phyloP scores from a whole-genome alignment of 1,284 basidiomycete genomes.

The Leccinum fuscescens region DNA sequence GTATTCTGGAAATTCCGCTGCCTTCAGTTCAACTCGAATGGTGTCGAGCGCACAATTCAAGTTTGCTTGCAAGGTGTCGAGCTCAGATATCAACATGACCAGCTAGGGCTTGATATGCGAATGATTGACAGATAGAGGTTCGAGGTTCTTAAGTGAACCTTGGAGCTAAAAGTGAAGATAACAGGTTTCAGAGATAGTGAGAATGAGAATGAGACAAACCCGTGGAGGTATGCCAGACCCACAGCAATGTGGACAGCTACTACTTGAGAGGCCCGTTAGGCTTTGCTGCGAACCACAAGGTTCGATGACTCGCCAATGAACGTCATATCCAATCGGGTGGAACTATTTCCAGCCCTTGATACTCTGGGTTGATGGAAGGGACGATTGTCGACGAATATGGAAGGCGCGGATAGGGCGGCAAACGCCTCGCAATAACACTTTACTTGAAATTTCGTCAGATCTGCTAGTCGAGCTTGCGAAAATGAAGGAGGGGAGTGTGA shows the following conservation, averaged over 20 bases:
- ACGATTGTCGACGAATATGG: not conserved
- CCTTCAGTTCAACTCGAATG: constrained; percentile 19
- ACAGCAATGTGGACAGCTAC: not conserved
- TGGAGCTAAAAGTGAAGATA: not conserved
- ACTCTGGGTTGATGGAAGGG: not conserved
- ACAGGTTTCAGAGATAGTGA: not conserved
- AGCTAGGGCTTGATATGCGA: not conserved
- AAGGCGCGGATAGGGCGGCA: not conserved
- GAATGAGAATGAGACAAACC: not conserved
- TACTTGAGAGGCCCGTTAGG: not conserved
- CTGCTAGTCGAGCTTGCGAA: not conserved
- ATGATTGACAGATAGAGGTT: not conserved
- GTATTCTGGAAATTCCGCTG: constrained; percentile 16
- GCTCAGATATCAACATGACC: constrained; percentile 7
- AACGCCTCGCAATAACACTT: not conserved
- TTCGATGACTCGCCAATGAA: not conserved
- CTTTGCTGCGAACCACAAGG: not conserved
- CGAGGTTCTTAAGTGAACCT: not conserved
- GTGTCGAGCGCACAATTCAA: constrained; percentile 27
- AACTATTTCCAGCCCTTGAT: not conserved
- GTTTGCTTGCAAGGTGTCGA: constrained; percentile 17
- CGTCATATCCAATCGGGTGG: not conserved
- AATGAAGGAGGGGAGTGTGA: not conserved
- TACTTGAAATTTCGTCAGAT: not conserved
- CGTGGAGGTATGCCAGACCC: not conserved